Evolutionary conservation across 2,329 filamentous ascomycete species (phyloP), one percentile per base, ranked within the genome.

Genomic region (Phoma sp.): DNA sequence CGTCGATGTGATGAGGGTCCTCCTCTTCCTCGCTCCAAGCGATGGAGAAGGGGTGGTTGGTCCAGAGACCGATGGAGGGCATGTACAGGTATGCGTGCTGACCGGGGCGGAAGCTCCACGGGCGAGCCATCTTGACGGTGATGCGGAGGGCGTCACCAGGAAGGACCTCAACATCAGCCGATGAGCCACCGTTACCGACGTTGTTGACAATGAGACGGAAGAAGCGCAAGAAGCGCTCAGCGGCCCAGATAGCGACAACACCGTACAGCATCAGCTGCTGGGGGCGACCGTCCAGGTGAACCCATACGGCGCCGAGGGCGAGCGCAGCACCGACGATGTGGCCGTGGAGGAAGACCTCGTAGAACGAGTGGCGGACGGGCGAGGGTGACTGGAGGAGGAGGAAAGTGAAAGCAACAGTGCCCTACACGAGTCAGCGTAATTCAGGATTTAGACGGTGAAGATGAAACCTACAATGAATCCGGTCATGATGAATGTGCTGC

Each of bases 1-100:
- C 78, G 47, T 74, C 72, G 25, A 58, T 54, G 39, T 62, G 64
- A 49, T 59, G 37, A 79, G 69, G 62, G 41, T 72, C 63, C 39
- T 76, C 70, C 51, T 78, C 81, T 57, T 90, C 87, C 55, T 91
- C 87, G 60, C 85, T 87, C 89, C 89, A 93, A 32, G 88, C 88
- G 38, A 92, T 80, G 2, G 89, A 90, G 78, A 93, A 93, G 1
- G 89, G 89, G 68, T 93, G 89, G 41, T 88, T 91, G 64, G 89
- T 89, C 83, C 85, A 88, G 57, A 86, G 80, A 59, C 88, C 88
- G 66, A 93, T 79, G 4, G 81, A 79, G 7, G 90, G 90, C 76
- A 93, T 83, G 77, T 92, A 92, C 18, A 93, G 77, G 72, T 92
- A 93, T 32, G 89, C 87, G 70, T 93, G 89, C 73, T 92, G 89